phyloP scores from a whole-genome alignment of 495 filamentous ascomycete genomes.

The Rusavskia elegans region DNA sequence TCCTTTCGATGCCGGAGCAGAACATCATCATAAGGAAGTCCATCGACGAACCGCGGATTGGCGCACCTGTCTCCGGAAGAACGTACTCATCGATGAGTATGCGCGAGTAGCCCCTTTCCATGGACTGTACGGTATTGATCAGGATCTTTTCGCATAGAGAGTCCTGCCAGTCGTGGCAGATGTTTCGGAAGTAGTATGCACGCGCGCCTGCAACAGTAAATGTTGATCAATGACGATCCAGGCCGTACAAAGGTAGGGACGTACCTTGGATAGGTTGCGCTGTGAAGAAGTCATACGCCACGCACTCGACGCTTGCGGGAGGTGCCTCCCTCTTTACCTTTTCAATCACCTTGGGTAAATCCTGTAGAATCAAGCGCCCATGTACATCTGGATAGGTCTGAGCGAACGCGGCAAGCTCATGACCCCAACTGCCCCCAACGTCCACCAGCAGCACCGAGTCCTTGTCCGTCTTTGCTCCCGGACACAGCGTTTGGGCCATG shows the following conservation, averaged over 20 bases:
- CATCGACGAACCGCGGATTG: slow-evolving; percentile 16
- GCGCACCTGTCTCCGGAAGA: slow-evolving; percentile 22
- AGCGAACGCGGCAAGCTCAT: slow-evolving; percentile 22
- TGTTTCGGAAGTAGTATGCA: slow-evolving; percentile 30
- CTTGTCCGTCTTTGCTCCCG: slow-evolving; percentile 5
- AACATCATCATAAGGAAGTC: slow-evolving; percentile 27
- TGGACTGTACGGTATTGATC: slow-evolving; percentile 14
- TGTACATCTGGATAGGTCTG: slow-evolving; percentile 18
- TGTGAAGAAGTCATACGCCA: slow-evolving; percentile 27
- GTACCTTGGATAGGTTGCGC: slow-evolving; percentile 30
- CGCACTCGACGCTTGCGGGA: slow-evolving; percentile 16
- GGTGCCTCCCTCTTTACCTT: slow-evolving; percentile 14
- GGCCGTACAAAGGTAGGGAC: background rate
- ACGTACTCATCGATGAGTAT: slow-evolving; percentile 29
- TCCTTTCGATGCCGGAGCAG: slow-evolving; percentile 21
- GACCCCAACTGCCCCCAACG: slow-evolving; percentile 26
- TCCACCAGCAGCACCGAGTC: slow-evolving; percentile 26
- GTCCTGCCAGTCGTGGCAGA: slow-evolving; percentile 31
- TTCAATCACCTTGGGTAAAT: slow-evolving; percentile 24
- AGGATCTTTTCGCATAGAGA: slow-evolving; percentile 16
- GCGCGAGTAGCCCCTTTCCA: slow-evolving; percentile 30
- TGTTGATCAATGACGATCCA: background rate
- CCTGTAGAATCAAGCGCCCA: slow-evolving; percentile 34
- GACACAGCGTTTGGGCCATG: slow-evolving; percentile 8
- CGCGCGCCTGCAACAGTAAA: slow-evolving; percentile 19